Conservation (phyloP, 192 early-diverging fungal genomes). For the Linnemannia zychae region DNA sequence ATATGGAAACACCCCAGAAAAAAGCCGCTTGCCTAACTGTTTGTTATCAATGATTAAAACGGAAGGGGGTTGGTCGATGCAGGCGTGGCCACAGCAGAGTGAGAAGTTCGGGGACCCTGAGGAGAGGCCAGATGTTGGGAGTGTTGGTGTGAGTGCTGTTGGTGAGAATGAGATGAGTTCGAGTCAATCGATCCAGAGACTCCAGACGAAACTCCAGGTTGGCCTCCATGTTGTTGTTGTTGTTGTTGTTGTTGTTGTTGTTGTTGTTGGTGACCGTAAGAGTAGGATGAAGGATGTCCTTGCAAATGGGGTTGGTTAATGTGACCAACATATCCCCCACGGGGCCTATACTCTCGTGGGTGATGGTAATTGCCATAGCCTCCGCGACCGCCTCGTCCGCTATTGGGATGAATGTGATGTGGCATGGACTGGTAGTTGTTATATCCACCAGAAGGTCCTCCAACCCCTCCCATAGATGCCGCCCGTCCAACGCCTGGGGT, state of each 20-base stretch:
- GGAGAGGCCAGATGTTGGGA: not conserved
- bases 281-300: not conserved
- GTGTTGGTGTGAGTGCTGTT: not conserved
- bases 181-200: slow-evolving; percentile 6
- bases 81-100: slow-evolving; percentile 3
- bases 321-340: slow-evolving; percentile 24
- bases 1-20: not conserved
- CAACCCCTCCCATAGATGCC: slow-evolving; percentile 19
- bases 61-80: not conserved
- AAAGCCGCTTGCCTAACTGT: not conserved
- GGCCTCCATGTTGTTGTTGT: not conserved
- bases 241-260: not conserved
- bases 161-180: not conserved
- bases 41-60: not conserved
- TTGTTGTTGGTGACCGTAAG: not conserved
- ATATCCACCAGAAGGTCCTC: slow-evolving; percentile 14
- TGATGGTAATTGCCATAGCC: slow-evolving; percentile 4
- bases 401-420: not conserved
- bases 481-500: slow-evolving; percentile 11
- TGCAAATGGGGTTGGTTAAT: slow-evolving; percentile 7
- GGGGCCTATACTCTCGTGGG: slow-evolving; percentile 18
- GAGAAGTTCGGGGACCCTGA: not conserved
- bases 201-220: not conserved
- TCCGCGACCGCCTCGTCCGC: not conserved
- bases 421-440: not conserved